phyloP scores from a whole-genome alignment of 148 eudicot species.

The Heliosperma pusillum region DNA sequence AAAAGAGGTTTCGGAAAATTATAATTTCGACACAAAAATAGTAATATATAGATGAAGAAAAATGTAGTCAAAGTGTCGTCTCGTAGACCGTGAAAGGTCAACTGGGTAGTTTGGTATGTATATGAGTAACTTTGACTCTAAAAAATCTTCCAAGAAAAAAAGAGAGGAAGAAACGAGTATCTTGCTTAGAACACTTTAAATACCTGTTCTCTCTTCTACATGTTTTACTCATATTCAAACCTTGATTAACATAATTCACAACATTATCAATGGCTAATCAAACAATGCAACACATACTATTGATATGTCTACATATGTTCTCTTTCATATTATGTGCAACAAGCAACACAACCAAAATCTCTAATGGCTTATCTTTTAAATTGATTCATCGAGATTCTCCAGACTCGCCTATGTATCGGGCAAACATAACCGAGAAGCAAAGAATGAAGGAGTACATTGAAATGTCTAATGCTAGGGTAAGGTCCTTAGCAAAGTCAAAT shows the following conservation, averaged over 20 bases:
- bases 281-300: background rate
- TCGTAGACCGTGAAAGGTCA: too few species aligned
- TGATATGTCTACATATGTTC: background rate
- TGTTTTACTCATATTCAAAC: too few species aligned
- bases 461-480: slow-evolving; percentile 14
- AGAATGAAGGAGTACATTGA: background rate
- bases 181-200: too few species aligned
- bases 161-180: too few species aligned
- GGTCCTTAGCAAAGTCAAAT: background rate
- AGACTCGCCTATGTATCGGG: slow-evolving; percentile 13
- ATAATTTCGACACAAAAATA: too few species aligned
- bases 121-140: too few species aligned
- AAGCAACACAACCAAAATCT: background rate
- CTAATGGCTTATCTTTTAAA: slow-evolving; percentile 5
- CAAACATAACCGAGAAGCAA: background rate
- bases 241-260: background rate
- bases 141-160: too few species aligned
- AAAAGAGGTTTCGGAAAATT: too few species aligned
- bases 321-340: background rate
- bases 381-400: slow-evolving; percentile 22
- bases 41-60: too few species aligned
- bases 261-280: background rate
- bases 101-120: too few species aligned
- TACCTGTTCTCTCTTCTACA: too few species aligned
- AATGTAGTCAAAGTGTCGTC: too few species aligned